Percentiles rank a stretch among this genome's conserved stretches.
phyloP scores from a whole-genome alignment of 2,329 filamentous ascomycete genomes.

The Hysterium pulicare region DNA sequence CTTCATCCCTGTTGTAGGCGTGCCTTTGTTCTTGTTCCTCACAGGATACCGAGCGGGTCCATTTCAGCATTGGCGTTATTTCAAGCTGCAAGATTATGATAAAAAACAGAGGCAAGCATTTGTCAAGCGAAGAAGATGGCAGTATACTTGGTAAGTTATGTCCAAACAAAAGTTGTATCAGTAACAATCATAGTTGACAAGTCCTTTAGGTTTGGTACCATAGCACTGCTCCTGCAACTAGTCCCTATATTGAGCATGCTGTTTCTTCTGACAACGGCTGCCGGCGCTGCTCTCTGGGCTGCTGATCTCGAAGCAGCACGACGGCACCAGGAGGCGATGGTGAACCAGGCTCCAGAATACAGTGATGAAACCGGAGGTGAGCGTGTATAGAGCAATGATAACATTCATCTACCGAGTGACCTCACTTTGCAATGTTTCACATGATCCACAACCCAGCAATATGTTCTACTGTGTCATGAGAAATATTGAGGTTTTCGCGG shows the following conservation, averaged over 20 bases:
- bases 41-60: slow-evolving; percentile 86
- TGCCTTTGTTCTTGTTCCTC: slow-evolving; percentile 79
- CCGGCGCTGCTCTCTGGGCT: slow-evolving; percentile 83
- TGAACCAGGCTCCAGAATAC: slow-evolving; percentile 20
- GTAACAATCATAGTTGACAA: slow-evolving; percentile 8
- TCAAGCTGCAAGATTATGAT: slow-evolving; percentile 70
- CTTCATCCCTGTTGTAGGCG: slow-evolving; percentile 78
- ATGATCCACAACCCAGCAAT: too few species aligned
- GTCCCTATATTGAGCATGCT: slow-evolving; percentile 89
- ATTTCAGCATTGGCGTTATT: slow-evolving; percentile 88
- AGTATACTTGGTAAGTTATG: slow-evolving; percentile 71
- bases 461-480: too few species aligned
- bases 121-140: slow-evolving; percentile 65
- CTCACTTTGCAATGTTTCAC: too few species aligned
- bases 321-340: slow-evolving; percentile 21
- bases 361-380: slow-evolving; percentile 23
- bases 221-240: slow-evolving; percentile 81
- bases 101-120: slow-evolving; percentile 72
- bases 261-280: slow-evolving; percentile 83
- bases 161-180: not conserved
- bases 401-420: too few species aligned
- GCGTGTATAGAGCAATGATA: not conserved
- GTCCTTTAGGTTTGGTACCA: slow-evolving; percentile 66
- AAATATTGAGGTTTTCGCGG: too few species aligned
- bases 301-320: slow-evolving; percentile 62